Conservation (phyloP, 2,329 filamentous ascomycete species). For the Aspergillus caelatus region DNA sequence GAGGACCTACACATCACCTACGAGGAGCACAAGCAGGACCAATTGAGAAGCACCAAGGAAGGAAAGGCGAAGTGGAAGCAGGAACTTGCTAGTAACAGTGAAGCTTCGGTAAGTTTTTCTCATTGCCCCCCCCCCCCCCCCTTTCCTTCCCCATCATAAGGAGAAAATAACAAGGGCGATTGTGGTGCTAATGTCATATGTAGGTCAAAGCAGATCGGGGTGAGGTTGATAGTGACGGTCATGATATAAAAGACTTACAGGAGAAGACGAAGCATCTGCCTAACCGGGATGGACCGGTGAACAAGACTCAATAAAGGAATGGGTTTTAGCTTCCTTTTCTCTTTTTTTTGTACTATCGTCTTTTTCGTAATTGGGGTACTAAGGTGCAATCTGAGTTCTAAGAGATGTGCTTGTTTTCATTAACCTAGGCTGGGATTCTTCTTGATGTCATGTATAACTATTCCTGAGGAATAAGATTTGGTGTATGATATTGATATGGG, state of each 20-base stretch:
- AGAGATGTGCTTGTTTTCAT: neutral
- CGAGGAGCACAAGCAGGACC: constrained; percentile 65
- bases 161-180: neutral
- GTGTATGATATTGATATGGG: neutral
- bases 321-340: constrained; percentile 10
- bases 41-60: constrained; percentile 51
- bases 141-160: neutral
- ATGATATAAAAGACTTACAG: constrained; percentile 56
- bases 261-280: constrained; percentile 58
- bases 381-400: neutral
- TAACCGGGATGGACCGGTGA: constrained; percentile 41
- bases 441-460: neutral
- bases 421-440: neutral
- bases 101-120: constrained; percentile 66
- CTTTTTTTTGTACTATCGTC: neutral
- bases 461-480: neutral
- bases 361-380: neutral
- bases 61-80: constrained; percentile 77
- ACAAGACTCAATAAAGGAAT: constrained; percentile 19
- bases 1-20: constrained; percentile 49
- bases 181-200: constrained; percentile 7
- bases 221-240: constrained; percentile 42
- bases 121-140: neutral
- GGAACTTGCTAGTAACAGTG: constrained; percentile 75
- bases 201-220: constrained; percentile 64